A percentile compares a stretch with the other conserved stretches of the same genome.
phyloP scores from a whole-genome alignment of 2,329 filamentous ascomycete species.

The Mycosphaerelloides madeirae region DNA sequence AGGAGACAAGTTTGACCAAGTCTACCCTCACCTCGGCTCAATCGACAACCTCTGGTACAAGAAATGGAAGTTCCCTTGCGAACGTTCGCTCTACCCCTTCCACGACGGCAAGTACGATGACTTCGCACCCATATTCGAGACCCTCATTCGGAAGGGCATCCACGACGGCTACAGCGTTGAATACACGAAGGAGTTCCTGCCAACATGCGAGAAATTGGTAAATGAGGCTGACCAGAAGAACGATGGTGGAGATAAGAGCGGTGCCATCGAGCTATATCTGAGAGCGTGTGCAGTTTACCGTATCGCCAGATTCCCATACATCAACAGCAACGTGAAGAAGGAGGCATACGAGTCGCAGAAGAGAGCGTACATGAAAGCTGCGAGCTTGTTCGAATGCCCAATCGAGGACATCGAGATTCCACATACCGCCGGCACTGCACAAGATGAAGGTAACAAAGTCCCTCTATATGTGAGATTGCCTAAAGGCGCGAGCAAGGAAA shows the following conservation, averaged over 20 bases:
- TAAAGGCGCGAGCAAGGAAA: slow-evolving; percentile 25
- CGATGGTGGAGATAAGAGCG: slow-evolving; percentile 21
- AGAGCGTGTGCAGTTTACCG: slow-evolving; percentile 35
- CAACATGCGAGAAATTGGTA: slow-evolving; percentile 30
- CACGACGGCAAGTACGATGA: slow-evolving; percentile 32
- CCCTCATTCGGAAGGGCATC: slow-evolving; percentile 34
- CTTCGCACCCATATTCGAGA: slow-evolving; percentile 36
- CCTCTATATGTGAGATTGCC: slow-evolving; percentile 39
- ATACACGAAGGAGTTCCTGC: slow-evolving; percentile 35
- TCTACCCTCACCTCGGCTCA: slow-evolving; percentile 54
- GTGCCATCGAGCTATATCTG: slow-evolving; percentile 33
- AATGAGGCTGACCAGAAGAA: slow-evolving; percentile 26
- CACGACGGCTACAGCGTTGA: slow-evolving; percentile 36
- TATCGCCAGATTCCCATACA: slow-evolving; percentile 36
- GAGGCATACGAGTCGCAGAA: slow-evolving; percentile 35
- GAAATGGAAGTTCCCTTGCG: slow-evolving; percentile 35
- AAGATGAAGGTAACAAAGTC: slow-evolving; percentile 34
- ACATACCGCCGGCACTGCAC: slow-evolving; percentile 33
- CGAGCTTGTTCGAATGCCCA: slow-evolving; percentile 32
- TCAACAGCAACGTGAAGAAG: slow-evolving; percentile 33
- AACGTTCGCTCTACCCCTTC: slow-evolving; percentile 30
- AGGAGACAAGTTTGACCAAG: slow-evolving; percentile 45
- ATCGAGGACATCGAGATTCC: slow-evolving; percentile 38
- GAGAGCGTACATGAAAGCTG: slow-evolving; percentile 34
- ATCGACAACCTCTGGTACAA: slow-evolving; percentile 51